Evolutionary conservation across 2,329 filamentous ascomycete genomes (phyloP), one percentile per base, ranked within the genome.

Genomic region (Xylariaceae sp.): DNA sequence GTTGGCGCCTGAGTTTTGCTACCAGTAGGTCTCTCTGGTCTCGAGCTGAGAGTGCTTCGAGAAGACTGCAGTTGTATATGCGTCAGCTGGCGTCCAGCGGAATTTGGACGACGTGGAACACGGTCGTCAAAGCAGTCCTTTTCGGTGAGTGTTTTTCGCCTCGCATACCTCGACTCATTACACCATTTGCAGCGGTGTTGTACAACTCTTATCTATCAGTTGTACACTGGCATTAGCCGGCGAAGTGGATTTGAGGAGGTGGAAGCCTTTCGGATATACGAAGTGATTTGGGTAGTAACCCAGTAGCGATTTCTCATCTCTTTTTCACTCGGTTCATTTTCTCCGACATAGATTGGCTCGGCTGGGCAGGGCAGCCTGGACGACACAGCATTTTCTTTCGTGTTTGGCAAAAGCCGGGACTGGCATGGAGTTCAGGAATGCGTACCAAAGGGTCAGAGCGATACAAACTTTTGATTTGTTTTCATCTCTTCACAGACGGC

Each of bases 1-100:
- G 26, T 14, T 39, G 17, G 21, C 19, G 21, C 11, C 28, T 28
- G 9, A 34, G 41, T 23, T 9, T n/a, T 43, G 41, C 44, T 47
- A 34, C 26, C 6, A 33, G 58, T 70, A 69, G 60, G 67, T 61
- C 50, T 62, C 44, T 44, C 65, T 65, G 55, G 56, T 61, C 29
- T 40, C 28, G 11, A 14, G 14, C 37, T 6, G 34, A 6, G 12
- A 19, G 31, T 14, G 19, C 40, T 19, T 45, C 19, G 19, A 41
- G 28, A 14, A 17, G 23, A 24, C 19, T 26, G 23, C 37, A 31
- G 26, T 17, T 47, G 46, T 47, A 54, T 52, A 39, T 45, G 24
- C 41, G 23, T 16, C 33, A 36, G 24, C 26, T 41, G 19, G 24
- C 24, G 4, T 12, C 31, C 14, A 23, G 14, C 14, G 24, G 28